Conservation (phyloP, 2,329 filamentous ascomycete species). For the Lachnellula arida region DNA sequence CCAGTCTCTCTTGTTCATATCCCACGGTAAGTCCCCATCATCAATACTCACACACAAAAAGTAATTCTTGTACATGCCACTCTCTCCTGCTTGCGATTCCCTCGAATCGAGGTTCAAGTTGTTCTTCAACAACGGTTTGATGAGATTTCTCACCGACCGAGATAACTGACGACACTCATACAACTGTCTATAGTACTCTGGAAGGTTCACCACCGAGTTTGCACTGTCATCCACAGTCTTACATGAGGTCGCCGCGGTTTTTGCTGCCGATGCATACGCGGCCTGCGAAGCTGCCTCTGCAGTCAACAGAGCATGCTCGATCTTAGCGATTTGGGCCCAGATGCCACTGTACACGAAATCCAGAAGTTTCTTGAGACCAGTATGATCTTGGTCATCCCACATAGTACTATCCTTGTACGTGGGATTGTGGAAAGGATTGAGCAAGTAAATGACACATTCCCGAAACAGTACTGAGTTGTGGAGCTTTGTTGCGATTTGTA, state of each 20-base stretch:
- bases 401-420: not conserved
- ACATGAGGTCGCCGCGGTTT: not conserved
- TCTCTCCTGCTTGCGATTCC: not conserved
- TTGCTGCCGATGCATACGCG: not conserved
- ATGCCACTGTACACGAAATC: not conserved
- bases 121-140: not conserved
- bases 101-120: not conserved
- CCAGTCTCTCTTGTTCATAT: slow-evolving; percentile 6
- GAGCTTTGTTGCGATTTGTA: not conserved
- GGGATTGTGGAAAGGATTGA: not conserved
- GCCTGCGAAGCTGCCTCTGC: not conserved
- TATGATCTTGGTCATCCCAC: not conserved
- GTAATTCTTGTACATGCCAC: not conserved
- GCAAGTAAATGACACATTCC: not conserved
- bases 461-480: not conserved
- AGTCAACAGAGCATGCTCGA: not conserved
- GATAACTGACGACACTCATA: not conserved
- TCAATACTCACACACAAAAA: slow-evolving; percentile 9
- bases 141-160: not conserved
- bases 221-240: not conserved
- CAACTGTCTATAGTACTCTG: not conserved
- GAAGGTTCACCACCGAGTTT: not conserved
- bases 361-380: not conserved
- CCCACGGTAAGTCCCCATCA: slow-evolving; percentile 13
- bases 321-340: not conserved